A percentile compares a stretch with the other conserved stretches of the same genome.
Evolutionary conservation across 2,329 filamentous ascomycete genomes (phyloP).

Genomic region (Seiridium unicorne): DNA sequence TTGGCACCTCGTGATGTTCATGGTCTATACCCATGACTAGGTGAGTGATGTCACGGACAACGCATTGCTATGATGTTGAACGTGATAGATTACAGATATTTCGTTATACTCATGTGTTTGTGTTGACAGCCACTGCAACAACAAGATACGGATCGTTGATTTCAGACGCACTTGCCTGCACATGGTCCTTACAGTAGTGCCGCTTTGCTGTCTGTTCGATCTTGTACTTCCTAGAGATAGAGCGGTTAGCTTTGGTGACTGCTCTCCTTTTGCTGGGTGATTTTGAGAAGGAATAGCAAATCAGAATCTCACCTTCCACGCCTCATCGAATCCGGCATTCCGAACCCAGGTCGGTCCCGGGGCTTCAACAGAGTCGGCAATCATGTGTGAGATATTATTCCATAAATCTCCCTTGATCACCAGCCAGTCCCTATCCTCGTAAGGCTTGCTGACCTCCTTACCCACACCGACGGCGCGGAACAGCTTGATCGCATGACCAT

Average conservation of each 20-base stretch:
- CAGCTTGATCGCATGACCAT: slow-evolving; percentile 80
- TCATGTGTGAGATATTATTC: slow-evolving; percentile 59
- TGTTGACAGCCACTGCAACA: no score
- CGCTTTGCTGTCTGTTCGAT: neutral
- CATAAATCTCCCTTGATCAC: slow-evolving; percentile 57
- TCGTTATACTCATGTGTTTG: no score
- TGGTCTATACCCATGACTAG: no score
- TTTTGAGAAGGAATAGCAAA: no score
- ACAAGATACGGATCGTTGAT: no score
- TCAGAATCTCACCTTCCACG: slow-evolving; percentile 51
- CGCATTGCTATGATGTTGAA: no score
- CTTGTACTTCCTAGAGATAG: neutral
- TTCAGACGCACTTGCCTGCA: neutral
- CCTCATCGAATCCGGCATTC: slow-evolving; percentile 60
- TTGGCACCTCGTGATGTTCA: no score
- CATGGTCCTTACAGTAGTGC: neutral
- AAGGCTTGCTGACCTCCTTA: slow-evolving; percentile 47
- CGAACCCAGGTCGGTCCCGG: slow-evolving; percentile 57
- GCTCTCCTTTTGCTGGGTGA: no score
- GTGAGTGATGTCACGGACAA: no score
- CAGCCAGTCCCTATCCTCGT: slow-evolving; percentile 44
- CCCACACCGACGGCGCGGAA: slow-evolving; percentile 68
- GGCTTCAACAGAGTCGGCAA: slow-evolving; percentile 59
- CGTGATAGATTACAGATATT: no score
- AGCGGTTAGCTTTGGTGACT: neutral